Conservation (phyloP, 2,329 filamentous ascomycete species). For the Beauveria caledonica region DNA sequence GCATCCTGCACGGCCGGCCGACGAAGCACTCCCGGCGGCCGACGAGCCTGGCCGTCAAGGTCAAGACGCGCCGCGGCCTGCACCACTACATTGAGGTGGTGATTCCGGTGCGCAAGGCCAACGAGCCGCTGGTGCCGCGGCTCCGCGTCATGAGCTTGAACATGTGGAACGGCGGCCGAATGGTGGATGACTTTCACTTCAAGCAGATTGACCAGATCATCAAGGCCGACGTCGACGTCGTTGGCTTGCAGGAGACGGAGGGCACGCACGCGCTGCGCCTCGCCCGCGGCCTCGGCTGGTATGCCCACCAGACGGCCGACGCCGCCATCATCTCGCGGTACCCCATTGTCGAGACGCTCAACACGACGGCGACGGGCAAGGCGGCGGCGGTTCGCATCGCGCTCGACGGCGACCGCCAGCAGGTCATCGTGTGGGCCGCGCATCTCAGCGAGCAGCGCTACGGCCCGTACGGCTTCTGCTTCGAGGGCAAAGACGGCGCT, state of each 20-base stretch:
- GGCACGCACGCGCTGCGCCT: conserved; percentile 25
- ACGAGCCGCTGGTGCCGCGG: conserved; percentile 22
- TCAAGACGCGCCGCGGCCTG: not conserved
- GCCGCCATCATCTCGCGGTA: conserved; percentile 30
- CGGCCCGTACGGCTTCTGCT: conserved; percentile 36
- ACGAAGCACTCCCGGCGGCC: conserved; percentile 12
- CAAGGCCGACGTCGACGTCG: conserved; percentile 24
- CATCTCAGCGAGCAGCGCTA: conserved; percentile 30
- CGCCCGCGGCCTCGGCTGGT: conserved; percentile 31
- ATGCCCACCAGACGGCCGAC: conserved; percentile 25
- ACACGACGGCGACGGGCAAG: conserved; percentile 19
- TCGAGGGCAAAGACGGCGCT: conserved; percentile 23
- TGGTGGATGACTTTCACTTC: conserved; percentile 27
- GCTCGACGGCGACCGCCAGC: conserved; percentile 23
- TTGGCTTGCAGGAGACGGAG: conserved; percentile 29
- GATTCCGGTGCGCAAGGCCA: conserved; percentile 15
- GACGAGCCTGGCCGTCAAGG: conserved; percentile 21
- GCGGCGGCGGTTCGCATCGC: conserved; percentile 26
- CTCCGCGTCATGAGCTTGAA: conserved; percentile 31
- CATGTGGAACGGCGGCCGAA: conserved; percentile 30
- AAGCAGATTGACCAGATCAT: conserved; percentile 30
- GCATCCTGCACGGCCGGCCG: conserved; percentile 28
- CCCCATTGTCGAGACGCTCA: conserved; percentile 25
- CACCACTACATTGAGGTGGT: not conserved
- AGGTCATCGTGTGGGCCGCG: conserved; percentile 28